Evolutionary conservation across 2,329 filamentous ascomycete species (phyloP).

Genomic region (Fusarium hainanense): DNA sequence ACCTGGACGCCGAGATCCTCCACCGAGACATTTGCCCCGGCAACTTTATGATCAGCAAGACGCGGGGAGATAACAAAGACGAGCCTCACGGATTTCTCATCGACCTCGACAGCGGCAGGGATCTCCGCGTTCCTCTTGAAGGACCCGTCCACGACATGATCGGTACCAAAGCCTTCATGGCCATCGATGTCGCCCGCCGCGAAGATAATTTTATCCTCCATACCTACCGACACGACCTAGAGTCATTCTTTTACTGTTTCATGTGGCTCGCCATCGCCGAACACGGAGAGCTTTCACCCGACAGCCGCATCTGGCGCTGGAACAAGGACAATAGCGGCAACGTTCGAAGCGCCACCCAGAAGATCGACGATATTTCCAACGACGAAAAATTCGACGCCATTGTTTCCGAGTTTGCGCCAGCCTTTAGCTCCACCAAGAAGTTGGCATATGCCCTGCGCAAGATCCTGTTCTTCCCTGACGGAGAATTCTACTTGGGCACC

Average conservation of each 20-base stretch:
- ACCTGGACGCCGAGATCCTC: constrained; percentile 49
- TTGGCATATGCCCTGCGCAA: background rate
- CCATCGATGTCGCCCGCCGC: constrained; percentile 35
- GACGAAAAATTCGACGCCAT: background rate
- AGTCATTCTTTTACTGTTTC: constrained; percentile 47
- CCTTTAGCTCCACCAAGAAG: background rate
- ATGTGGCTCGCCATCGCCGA: constrained; percentile 20
- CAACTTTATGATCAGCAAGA: constrained; percentile 53
- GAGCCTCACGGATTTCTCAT: constrained; percentile 43
- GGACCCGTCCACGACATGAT: constrained; percentile 12
- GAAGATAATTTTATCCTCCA: background rate
- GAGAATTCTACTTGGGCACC: background rate
- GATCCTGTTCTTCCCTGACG: background rate
- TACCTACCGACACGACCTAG: constrained; percentile 45
- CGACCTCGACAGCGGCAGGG: constrained; percentile 31
- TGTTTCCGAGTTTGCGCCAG: background rate
- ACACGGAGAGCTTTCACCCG: background rate
- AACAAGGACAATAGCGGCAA: background rate
- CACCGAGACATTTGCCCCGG: constrained; percentile 52
- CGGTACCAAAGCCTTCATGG: constrained; percentile 45
- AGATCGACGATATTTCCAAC: background rate
- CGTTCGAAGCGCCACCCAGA: background rate
- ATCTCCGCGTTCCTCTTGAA: constrained; percentile 34
- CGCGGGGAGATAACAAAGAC: background rate
- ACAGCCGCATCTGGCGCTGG: constrained; percentile 12